phyloP scores from a whole-genome alignment of 768 basidiomycete species.

The Imleria badia region DNA sequence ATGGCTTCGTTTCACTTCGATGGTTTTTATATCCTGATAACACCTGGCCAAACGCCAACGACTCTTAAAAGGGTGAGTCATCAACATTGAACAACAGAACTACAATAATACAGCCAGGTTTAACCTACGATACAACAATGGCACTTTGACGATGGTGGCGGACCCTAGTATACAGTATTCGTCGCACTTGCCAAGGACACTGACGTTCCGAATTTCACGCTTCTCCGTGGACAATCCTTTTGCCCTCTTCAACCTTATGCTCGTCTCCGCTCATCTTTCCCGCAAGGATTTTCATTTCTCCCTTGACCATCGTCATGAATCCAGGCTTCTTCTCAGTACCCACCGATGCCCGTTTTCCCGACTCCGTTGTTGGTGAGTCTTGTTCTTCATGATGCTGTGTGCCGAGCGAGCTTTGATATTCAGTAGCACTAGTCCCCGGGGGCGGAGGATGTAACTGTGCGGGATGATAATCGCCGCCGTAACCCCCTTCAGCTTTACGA shows the following conservation, averaged over 20 bases:
- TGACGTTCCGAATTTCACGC: constrained; percentile 10
- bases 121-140: constrained; percentile 10
- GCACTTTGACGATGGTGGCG: neutral
- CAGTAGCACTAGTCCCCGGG: constrained; percentile 15
- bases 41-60: too few relatives aligned
- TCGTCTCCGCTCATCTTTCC: constrained; percentile 32
- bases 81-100: neutral
- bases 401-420: neutral
- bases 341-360: neutral
- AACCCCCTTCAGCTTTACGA: neutral
- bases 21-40: too few relatives aligned
- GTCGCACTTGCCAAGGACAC: neutral
- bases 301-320: constrained; percentile 32
- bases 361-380: neutral
- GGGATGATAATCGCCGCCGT: constrained; percentile 27
- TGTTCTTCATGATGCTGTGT: neutral
- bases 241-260: constrained; percentile 30
- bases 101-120: constrained; percentile 2
- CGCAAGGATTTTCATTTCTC: constrained; percentile 34
- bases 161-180: constrained; percentile 4
- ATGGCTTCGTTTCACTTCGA: too few relatives aligned
- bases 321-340: constrained; percentile 23
- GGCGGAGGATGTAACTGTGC: constrained; percentile 30
- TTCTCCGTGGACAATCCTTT: constrained; percentile 25
- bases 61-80: neutral